Base-by-base conservation (phyloP, 192 early-diverging fungal genomes). In the Umbelopsis vinacea region DNA sequence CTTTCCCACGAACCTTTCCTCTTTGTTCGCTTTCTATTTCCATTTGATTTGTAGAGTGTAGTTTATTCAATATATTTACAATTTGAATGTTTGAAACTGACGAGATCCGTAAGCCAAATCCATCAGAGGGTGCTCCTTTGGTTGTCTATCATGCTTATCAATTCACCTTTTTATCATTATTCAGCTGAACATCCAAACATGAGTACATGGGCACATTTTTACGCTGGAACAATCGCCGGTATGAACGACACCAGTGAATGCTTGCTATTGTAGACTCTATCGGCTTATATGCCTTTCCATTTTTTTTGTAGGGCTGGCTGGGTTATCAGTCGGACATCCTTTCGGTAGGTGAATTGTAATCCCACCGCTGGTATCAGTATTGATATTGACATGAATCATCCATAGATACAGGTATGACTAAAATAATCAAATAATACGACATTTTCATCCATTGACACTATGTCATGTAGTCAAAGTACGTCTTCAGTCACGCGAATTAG, bases 271-370 rank as follows among this genome's bases (percentile, higher is more conserved):
- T 52, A 24, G 17, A 70, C 26, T 3, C 29, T 21, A 55, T 38
- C 24, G 22, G 60, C n/a, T 22, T 15, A 40, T 57, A 46, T 70
- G n/a, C 10, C 47, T 68, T 53, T 12, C 10, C 47, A 63, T 53
- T 12, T 4, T 43, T 43, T 60, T 38, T 69, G 29, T 69, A 87
- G 86, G 87, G 60, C 76, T 85, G 29, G 83, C 87, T 33, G 87
- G 87, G 35, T 66, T 88, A 23, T 81, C 79, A 73, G 87, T 88
- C 14, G 87, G 87, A 52, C 87, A 88, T 77, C 87, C 87, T 68
- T 88, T 86, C 82, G 87, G 85, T 88, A 81, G 54, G 76, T 70
- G 17, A 23, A 52, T 43, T 43, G 8, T 43, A 19, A 47, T 19
- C 23, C 26, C 14, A 67, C 37, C 26, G 63, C 22, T n/a, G 37